Conservation (phyloP, 2,329 filamentous ascomycete genomes). For the Fusarium praegraminearum region DNA sequence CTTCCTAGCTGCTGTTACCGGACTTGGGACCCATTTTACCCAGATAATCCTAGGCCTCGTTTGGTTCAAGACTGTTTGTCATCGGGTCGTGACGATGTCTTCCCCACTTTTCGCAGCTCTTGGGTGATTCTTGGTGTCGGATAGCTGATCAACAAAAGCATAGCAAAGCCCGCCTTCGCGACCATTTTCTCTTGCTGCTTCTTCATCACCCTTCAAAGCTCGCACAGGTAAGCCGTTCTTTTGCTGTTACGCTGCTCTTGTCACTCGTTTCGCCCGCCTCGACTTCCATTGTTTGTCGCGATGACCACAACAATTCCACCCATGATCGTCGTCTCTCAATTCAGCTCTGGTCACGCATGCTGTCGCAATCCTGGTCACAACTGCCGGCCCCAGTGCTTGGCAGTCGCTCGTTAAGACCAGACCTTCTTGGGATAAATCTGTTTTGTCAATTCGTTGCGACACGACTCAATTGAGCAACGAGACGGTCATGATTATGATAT, state of each 20-base stretch:
- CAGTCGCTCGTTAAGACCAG: conserved; percentile 13
- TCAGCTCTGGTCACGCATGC: conserved; percentile 21
- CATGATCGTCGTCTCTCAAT: conserved; percentile 20
- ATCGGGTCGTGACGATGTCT: conserved; percentile 44
- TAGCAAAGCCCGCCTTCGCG: conserved; percentile 48
- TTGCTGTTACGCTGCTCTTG: conserved; percentile 13
- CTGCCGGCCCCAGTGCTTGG: conserved; percentile 15
- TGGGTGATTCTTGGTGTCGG: conserved; percentile 41
- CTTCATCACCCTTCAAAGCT: conserved; percentile 50
- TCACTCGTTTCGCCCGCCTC: conserved; percentile 13
- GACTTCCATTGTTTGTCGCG: conserved; percentile 12
- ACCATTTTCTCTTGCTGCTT: conserved; percentile 44
- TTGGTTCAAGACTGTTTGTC: conserved; percentile 38
- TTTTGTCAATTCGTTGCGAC: conserved; percentile 4
- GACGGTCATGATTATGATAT: conserved; percentile 19
- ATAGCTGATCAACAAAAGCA: conserved; percentile 51
- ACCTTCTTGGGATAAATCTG: conserved; percentile 2
- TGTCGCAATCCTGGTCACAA: conserved; percentile 27
- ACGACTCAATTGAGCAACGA: conserved; percentile 27
- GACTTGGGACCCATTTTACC: conserved; percentile 29
- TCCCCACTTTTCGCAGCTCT: conserved; percentile 47
- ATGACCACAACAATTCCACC: conserved; percentile 26
- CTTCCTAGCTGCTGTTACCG: conserved; percentile 26
- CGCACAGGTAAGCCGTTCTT: conserved; percentile 43
- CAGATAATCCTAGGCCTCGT: conserved; percentile 21